phyloP scores from a whole-genome alignment of 1,284 basidiomycete genomes.

The Mycena sp. region DNA sequence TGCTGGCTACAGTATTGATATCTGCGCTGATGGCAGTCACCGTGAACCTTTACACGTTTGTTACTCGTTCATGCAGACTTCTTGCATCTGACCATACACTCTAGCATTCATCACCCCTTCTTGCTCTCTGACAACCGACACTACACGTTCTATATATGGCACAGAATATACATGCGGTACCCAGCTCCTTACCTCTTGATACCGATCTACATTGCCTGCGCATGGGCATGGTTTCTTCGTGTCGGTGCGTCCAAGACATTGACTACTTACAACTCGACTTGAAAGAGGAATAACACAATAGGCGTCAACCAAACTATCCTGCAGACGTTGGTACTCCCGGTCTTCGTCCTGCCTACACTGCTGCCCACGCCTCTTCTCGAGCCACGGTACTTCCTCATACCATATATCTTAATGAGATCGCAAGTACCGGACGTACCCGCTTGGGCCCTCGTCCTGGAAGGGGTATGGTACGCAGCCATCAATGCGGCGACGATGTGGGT shows the following conservation, averaged over 20 bases:
- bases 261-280: conserved; percentile 3
- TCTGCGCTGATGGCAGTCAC: conserved; percentile 67
- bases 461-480: conserved; percentile 73
- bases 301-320: conserved; percentile 79
- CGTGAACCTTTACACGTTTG: conserved; percentile 83
- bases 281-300: conserved; percentile 39
- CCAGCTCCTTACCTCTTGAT: conserved; percentile 78
- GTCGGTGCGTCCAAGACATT: conserved; percentile 69
- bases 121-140: conserved; percentile 94
- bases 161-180: conserved; percentile 79
- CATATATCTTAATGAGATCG: conserved; percentile 83
- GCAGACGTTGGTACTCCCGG: conserved; percentile 74
- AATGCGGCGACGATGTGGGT: conserved; percentile 78
- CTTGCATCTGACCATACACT: conserved; percentile 19
- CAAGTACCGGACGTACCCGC: conserved; percentile 67
- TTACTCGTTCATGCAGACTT: conserved; percentile 34
- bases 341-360: conserved; percentile 76
- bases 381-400: conserved; percentile 92
- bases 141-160: conserved; percentile 95
- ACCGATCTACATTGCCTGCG: conserved; percentile 82
- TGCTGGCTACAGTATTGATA: conserved; percentile 54
- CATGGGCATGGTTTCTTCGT: conserved; percentile 86
- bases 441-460: conserved; percentile 70
- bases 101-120: conserved; percentile 92
- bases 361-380: conserved; percentile 91